phyloP scores from a whole-genome alignment of 1,139 yeast genomes.

The Saccharomyces hybrid region DNA sequence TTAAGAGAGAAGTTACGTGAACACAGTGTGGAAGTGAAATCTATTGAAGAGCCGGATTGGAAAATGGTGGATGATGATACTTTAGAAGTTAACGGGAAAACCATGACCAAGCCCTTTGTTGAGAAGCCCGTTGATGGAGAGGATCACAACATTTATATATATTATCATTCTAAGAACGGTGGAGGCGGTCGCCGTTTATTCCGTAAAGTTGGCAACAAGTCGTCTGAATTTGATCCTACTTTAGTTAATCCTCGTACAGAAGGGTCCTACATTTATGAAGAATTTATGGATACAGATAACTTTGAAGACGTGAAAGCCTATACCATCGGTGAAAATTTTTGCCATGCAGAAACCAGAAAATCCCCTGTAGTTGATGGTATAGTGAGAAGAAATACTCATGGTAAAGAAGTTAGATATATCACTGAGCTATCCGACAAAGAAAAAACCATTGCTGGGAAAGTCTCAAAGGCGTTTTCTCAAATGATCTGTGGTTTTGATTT shows the following conservation, averaged over 20 bases:
- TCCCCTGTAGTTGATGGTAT: slow-evolving; percentile 99
- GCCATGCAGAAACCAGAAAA: slow-evolving; percentile 97
- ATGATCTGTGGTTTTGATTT: slow-evolving; percentile 98
- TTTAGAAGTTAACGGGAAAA: slow-evolving; percentile 63
- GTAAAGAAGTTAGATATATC: slow-evolving; percentile 88
- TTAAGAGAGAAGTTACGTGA: slow-evolving; percentile 46
- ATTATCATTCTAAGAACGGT: slow-evolving; percentile 80
- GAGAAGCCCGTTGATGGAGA: slow-evolving; percentile 99
- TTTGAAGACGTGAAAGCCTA: slow-evolving; percentile 98
- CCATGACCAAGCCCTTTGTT: slow-evolving; percentile 81
- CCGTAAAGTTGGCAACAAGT: slow-evolving; percentile 94
- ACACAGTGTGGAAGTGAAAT: slow-evolving; percentile 50
- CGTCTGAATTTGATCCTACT: slow-evolving; percentile 90
- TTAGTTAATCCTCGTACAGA: slow-evolving; percentile 69
- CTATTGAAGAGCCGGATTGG: slow-evolving; percentile 68
- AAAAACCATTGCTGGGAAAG: slow-evolving; percentile 67
- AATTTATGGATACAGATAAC: slow-evolving; percentile 96
- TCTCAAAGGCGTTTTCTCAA: slow-evolving; percentile 73
- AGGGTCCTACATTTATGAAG: slow-evolving; percentile 88
- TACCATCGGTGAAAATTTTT: slow-evolving; percentile 83
- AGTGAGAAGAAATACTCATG: slow-evolving; percentile 94
- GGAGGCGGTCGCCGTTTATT: slow-evolving; percentile 96
- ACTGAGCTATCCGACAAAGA: slow-evolving; percentile 75
- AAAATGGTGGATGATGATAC: slow-evolving; percentile 84
- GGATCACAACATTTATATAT: slow-evolving; percentile 92